Conservation (phyloP, 495 filamentous ascomycete species). For the Neurospora sp. region DNA sequence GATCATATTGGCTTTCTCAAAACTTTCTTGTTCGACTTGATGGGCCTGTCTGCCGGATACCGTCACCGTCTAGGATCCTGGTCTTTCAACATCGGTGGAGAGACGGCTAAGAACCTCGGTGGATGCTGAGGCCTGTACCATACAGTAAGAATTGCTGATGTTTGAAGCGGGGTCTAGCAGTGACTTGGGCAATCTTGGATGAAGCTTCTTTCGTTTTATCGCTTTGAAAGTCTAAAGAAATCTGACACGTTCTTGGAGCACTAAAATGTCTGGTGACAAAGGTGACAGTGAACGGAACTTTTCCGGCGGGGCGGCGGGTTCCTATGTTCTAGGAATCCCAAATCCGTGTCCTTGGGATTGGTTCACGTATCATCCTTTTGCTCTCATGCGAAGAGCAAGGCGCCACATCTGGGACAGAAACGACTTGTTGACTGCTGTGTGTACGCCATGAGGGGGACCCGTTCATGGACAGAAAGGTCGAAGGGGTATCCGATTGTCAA, state of each 20-base stretch:
- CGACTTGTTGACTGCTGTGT: background rate
- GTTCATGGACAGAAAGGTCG: background rate
- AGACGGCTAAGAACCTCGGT: background rate
- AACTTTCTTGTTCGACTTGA: background rate
- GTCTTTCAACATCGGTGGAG: background rate
- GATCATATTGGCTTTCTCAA: background rate
- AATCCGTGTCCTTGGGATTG: constrained; percentile 26
- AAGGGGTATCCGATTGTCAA: background rate
- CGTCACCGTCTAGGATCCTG: background rate
- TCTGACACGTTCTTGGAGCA: background rate
- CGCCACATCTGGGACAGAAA: constrained; percentile 2
- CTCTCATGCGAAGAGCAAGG: constrained; percentile 6
- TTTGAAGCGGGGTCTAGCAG: constrained; percentile 6
- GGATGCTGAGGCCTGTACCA: constrained; percentile 3
- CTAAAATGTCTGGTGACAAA: background rate
- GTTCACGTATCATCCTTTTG: constrained; percentile 4
- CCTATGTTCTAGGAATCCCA: constrained; percentile 20
- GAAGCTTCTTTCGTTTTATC: constrained; percentile 12
- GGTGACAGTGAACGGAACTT: constrained; percentile 14
- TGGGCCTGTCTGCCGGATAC: background rate
- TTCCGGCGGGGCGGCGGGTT: constrained; percentile 17
- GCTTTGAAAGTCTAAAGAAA: constrained; percentile 2
- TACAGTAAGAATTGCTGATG: background rate
- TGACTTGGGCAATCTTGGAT: constrained; percentile 14
- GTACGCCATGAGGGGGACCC: background rate